These are phyloP conservation scores for Xylariaceae sp. DNA, from an alignment of 2,329 filamentous ascomycete genomes.

Conservation along the genomic window DNA sequence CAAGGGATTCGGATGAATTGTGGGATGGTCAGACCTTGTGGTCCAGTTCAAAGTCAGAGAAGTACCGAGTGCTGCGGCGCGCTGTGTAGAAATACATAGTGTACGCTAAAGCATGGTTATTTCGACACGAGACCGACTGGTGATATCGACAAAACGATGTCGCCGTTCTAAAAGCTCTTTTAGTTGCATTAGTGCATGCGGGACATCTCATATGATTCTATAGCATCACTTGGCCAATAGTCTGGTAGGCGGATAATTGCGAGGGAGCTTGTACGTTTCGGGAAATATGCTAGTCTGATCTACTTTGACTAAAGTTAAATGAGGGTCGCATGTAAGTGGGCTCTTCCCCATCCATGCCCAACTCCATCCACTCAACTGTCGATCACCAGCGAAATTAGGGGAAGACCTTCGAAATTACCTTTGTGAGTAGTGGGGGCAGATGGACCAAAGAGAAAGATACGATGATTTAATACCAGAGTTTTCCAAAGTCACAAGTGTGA, in stretches of 20 bases:
- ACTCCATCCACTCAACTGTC: constrained; percentile 27
- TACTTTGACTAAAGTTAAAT: constrained; percentile 27
- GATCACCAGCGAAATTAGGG: constrained; percentile 30
- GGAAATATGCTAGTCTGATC: constrained; percentile 20
- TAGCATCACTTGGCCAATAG: too few relatives aligned
- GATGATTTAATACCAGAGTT: constrained; percentile 15
- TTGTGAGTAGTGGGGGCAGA: constrained; percentile 7
- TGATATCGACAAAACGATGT: too few relatives aligned
- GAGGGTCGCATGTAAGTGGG: constrained; percentile 24
- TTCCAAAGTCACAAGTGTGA: constrained; percentile 16
- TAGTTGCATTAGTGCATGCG: constrained; percentile 29
- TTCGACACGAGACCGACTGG: constrained; percentile 30
- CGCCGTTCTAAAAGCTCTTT: constrained; percentile 7
- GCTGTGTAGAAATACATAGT: constrained; percentile 1
- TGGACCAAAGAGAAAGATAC: constrained; percentile 3
- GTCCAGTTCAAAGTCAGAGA: constrained; percentile 2
- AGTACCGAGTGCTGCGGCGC: constrained; percentile 30
- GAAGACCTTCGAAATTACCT: constrained; percentile 30
- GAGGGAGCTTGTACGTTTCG: too few relatives aligned
- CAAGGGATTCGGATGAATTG: constrained; percentile 35
- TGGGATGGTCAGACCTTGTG: constrained; percentile 26
- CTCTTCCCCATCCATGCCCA: constrained; percentile 4
- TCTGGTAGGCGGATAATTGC: neutral
- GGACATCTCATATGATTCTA: too few relatives aligned
- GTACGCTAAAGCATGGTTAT: constrained; percentile 41